Conservation (phyloP, 2,329 filamentous ascomycete genomes). For the Trichoderma gracile region DNA sequence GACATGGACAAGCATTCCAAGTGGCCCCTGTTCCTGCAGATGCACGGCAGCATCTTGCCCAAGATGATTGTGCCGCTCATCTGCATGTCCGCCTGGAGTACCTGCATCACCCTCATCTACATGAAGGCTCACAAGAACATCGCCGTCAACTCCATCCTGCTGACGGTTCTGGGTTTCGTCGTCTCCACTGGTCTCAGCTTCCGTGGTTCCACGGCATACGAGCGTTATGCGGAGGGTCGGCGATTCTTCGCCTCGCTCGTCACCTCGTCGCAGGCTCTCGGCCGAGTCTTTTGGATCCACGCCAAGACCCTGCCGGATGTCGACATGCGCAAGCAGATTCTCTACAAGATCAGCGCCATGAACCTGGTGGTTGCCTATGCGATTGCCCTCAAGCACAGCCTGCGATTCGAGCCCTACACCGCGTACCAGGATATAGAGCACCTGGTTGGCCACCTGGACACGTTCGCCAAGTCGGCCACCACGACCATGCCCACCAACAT, state of each 20-base stretch:
- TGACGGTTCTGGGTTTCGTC: constrained; percentile 79
- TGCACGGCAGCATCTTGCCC: constrained; percentile 74
- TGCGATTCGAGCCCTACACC: constrained; percentile 80
- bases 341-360: constrained; percentile 72
- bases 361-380: constrained; percentile 78
- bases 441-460: constrained; percentile 71
- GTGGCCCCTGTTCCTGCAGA: constrained; percentile 72
- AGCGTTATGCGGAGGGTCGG: constrained; percentile 67
- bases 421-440: constrained; percentile 73
- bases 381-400: constrained; percentile 75
- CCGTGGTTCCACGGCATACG: constrained; percentile 74
- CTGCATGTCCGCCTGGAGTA: constrained; percentile 65
- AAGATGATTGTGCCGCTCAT: constrained; percentile 70
- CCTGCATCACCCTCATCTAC: constrained; percentile 61
- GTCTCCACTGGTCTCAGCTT: constrained; percentile 78
- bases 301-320: constrained; percentile 55
- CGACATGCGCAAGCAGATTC: constrained; percentile 63
- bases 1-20: constrained; percentile 74
- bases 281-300: constrained; percentile 82
- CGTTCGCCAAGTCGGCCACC: constrained; percentile 64
- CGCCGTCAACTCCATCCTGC: constrained; percentile 48
- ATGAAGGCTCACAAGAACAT: constrained; percentile 44
- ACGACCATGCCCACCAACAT: constrained; percentile 41
- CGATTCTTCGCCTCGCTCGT: constrained; percentile 63
- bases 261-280: constrained; percentile 65